These are phyloP conservation scores for Sporothrix euskadiensis DNA, from an alignment of 2,329 filamentous ascomycete species.

Conservation along the genomic window DNA sequence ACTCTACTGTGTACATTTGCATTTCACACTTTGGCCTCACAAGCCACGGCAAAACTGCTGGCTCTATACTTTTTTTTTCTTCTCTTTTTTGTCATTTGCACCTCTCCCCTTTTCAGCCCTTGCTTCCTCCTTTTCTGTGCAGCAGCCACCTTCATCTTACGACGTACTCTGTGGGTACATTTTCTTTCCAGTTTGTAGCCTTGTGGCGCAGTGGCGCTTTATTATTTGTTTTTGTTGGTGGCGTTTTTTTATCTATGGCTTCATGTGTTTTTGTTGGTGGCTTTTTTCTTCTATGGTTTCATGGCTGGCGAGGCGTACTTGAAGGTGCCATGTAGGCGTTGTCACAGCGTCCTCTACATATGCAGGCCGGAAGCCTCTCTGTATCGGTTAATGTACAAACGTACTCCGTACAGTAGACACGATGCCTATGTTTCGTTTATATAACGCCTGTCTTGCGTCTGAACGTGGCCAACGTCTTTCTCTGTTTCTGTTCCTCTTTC, in stretches of 20 bases:
- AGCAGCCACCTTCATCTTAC: neutral
- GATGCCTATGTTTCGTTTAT: neutral
- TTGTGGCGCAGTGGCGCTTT: neutral
- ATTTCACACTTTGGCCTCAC: neutral
- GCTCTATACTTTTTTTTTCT: neutral
- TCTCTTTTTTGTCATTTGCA: neutral
- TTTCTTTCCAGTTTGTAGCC: neutral
- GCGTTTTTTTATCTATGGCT: constrained; percentile 4
- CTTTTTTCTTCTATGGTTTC: neutral
- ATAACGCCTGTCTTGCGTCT: neutral
- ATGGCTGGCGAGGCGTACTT: neutral
- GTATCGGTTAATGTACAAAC: neutral
- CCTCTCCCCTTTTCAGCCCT: neutral
- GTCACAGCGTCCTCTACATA: neutral
- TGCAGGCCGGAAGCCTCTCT: neutral
- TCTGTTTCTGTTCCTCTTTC: neutral
- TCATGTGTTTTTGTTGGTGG: neutral
- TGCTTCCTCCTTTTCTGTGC: neutral
- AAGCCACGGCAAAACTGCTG: neutral
- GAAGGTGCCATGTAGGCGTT: neutral
- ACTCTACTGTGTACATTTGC: neutral
- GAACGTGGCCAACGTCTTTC: neutral
- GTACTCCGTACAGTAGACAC: neutral
- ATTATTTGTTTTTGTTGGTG: neutral
- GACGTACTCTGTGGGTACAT: neutral